Evolutionary conservation across 2,329 filamentous ascomycete genomes (phyloP).

Genomic region (Ambrosiella cleistominuta): DNA sequence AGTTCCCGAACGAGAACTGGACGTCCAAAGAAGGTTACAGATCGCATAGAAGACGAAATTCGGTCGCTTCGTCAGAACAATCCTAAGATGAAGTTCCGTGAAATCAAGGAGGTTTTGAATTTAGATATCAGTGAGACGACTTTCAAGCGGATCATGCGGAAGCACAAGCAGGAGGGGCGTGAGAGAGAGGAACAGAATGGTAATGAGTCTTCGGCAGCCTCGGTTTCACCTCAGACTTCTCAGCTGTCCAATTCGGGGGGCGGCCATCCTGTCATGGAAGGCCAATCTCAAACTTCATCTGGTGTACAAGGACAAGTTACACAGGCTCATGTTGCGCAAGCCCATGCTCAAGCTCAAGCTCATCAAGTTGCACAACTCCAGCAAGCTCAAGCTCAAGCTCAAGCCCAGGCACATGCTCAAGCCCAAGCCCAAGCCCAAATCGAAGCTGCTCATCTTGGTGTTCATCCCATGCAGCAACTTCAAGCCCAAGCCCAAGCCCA

Average conservation of each 20-base stretch:
- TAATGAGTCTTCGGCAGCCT: background rate
- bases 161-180: slow-evolving; percentile 5
- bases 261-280: background rate
- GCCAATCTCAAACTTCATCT: background rate
- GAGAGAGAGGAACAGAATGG: background rate
- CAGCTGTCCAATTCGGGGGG: background rate
- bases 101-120: slow-evolving; percentile 10
- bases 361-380: slow-evolving; percentile 1
- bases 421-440: slow-evolving; percentile 7
- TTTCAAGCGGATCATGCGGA: slow-evolving; percentile 12
- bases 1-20: slow-evolving; percentile 11
- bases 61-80: slow-evolving; percentile 5
- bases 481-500: background rate
- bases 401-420: slow-evolving; percentile 5
- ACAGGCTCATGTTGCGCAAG: background rate
- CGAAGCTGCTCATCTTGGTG: background rate
- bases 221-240: background rate
- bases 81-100: slow-evolving; percentile 12
- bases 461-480: too few species aligned
- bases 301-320: background rate
- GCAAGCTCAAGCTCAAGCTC: slow-evolving; percentile 8
- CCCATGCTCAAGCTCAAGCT: slow-evolving; percentile 5
- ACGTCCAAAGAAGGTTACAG: slow-evolving; percentile 13
- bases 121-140: slow-evolving; percentile 13
- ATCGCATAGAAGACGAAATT: slow-evolving; percentile 7